phyloP scores from a whole-genome alignment of 2,329 filamentous ascomycete genomes.

The Ophiocordyceps camponoti-saundersi region DNA sequence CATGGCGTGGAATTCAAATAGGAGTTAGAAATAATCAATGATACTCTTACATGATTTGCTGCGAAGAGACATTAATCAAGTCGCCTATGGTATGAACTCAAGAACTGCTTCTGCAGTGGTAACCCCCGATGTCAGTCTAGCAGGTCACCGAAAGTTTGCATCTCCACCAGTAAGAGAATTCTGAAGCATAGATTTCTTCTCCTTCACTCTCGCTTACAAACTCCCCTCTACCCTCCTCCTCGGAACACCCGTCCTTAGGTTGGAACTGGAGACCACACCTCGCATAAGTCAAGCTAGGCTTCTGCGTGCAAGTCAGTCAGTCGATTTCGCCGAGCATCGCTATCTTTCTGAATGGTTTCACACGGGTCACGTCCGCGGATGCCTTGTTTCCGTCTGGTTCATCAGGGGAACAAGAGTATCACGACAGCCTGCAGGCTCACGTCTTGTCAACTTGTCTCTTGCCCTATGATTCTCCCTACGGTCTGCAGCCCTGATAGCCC shows the following conservation, averaged over 20 bases:
- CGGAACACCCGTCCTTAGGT: neutral
- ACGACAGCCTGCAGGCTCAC: neutral
- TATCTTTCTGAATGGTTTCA: conserved; percentile 1
- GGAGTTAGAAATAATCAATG: neutral
- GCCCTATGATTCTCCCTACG: neutral
- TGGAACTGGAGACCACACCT: neutral
- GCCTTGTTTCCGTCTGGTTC: neutral
- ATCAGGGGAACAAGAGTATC: neutral
- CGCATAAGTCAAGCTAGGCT: neutral
- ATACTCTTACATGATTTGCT: too few relatives aligned
- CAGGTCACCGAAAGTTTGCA: neutral
- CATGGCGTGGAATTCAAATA: neutral
- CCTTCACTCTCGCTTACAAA: neutral
- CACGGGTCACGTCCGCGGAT: conserved; percentile 7
- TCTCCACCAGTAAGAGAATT: neutral
- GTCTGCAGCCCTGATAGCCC: neutral
- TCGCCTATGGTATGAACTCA: neutral
- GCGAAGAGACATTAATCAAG: neutral
- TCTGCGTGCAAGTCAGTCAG: neutral
- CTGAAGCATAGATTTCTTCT: neutral
- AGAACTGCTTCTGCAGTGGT: too few relatives aligned
- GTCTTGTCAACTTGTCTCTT: neutral
- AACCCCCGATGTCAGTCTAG: too few relatives aligned
- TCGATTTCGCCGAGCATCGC: conserved; percentile 4
- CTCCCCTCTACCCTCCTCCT: too few relatives aligned